These are phyloP conservation scores for Phialemoniopsis sp. DNA, from an alignment of 2,329 filamentous ascomycete species.

Conservation along the genomic window DNA sequence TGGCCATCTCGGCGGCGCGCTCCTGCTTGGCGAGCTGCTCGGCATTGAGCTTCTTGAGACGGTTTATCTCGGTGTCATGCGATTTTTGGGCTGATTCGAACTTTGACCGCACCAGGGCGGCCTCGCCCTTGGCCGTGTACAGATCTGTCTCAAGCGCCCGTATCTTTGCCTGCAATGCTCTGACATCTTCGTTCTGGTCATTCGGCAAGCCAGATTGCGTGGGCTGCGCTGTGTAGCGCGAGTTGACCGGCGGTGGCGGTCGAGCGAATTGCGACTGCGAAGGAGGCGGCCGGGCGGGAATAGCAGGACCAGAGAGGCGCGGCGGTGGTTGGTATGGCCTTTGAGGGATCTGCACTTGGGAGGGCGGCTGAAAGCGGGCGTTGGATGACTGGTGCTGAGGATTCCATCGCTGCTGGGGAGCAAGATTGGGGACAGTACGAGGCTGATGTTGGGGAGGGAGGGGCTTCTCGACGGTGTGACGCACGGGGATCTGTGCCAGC, in stretches of 20 bases:
- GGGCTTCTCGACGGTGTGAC: conserved; percentile 28
- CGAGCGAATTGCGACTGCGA: background rate
- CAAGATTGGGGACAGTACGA: conserved; percentile 10
- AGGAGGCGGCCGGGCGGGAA: conserved; percentile 1
- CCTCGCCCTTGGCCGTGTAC: conserved; percentile 64
- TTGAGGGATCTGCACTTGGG: too few relatives aligned
- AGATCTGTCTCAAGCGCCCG: conserved; percentile 51
- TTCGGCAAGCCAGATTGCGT: conserved; percentile 36
- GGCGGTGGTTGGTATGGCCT: conserved; percentile 4
- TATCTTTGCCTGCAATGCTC: conserved; percentile 48
- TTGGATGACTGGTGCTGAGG: background rate
- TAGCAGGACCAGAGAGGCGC: background rate
- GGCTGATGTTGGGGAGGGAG: conserved; percentile 24
- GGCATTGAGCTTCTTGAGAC: conserved; percentile 57
- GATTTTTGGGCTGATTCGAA: conserved; percentile 57
- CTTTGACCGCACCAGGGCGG: conserved; percentile 70
- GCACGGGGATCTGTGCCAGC: conserved; percentile 30
- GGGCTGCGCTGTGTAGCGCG: conserved; percentile 19
- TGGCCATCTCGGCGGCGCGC: conserved; percentile 59
- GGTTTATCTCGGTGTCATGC: conserved; percentile 58
- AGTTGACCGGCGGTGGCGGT: conserved; percentile 1
- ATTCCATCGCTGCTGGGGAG: conserved; percentile 14
- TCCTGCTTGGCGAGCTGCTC: conserved; percentile 63
- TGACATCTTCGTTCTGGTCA: conserved; percentile 30
- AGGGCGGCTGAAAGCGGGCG: too few relatives aligned